Conservation (phyloP, 2,329 filamentous ascomycete species). For the Leptosphaerulina australis region DNA sequence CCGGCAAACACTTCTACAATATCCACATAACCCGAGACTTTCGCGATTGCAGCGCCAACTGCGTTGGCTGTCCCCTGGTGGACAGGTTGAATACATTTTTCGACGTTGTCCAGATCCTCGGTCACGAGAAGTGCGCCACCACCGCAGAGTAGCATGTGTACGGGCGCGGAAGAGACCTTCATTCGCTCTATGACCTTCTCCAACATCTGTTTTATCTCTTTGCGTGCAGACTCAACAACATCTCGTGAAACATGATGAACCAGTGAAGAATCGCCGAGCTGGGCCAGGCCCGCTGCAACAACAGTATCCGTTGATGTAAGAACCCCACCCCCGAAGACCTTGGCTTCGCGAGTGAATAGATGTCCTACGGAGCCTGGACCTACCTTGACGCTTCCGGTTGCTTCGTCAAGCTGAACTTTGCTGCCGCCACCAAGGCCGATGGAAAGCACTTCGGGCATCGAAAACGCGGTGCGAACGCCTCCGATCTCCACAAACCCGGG, state of each 20-base stretch:
- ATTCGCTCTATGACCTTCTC: conserved; percentile 62
- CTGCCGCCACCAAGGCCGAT: conserved; percentile 65
- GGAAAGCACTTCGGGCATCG: conserved; percentile 56
- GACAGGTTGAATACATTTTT: conserved; percentile 58
- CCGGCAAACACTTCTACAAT: conserved; percentile 51
- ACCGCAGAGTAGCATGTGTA: conserved; percentile 63
- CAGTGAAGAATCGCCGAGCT: too few species aligned
- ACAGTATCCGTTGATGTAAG: too few species aligned
- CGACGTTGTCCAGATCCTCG: conserved; percentile 57
- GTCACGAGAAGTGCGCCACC: conserved; percentile 62
- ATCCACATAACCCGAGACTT: conserved; percentile 61
- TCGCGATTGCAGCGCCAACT: conserved; percentile 65
- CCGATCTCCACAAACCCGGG: conserved; percentile 66
- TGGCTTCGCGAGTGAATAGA: too few species aligned
- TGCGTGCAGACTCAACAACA: background rate
- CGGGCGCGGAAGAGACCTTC: conserved; percentile 61
- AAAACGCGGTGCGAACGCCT: conserved; percentile 62
- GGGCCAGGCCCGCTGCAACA: too few species aligned
- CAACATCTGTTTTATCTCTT: conserved; percentile 55
- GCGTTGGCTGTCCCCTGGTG: conserved; percentile 65
- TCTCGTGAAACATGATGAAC: conserved; percentile 16
- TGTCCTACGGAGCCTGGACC: too few species aligned
- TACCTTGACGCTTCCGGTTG: conserved; percentile 28
- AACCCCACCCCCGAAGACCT: too few species aligned
- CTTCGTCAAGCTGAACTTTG: conserved; percentile 27